Evolutionary conservation across 169 alveolate genomes (phyloP).

Genomic region (Prorocentrum cordatum): DNA sequence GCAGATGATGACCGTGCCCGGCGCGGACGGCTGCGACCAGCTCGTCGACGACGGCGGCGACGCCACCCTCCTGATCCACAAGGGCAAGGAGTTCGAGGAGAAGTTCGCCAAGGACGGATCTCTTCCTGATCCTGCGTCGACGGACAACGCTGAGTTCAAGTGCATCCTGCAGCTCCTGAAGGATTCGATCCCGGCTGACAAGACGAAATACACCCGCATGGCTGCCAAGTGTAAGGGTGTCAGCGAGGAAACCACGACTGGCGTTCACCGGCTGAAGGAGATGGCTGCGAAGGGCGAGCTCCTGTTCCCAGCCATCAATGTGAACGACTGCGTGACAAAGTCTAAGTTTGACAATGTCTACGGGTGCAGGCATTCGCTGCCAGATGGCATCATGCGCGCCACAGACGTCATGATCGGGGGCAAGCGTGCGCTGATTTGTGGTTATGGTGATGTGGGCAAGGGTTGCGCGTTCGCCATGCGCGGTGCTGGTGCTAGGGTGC

Average conservation of each 20-base stretch:
- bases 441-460: conserved; percentile 98
- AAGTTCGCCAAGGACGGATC: conserved; percentile 51
- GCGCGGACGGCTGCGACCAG: conserved; percentile 91
- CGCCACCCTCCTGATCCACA: conserved; percentile 89
- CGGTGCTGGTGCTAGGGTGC: conserved; percentile 95
- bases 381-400: conserved; percentile 95
- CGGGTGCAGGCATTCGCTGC: conserved; percentile 97
- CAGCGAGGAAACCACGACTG: conserved; percentile 98
- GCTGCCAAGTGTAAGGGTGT: conserved; percentile 88
- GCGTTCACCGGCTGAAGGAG: conserved; percentile 89
- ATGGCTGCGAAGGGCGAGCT: conserved; percentile 84
- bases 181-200: conserved; percentile 81
- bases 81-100: conserved; percentile 77
- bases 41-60: conserved; percentile 98
- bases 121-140: conserved; percentile 72
- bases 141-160: conserved; percentile 71
- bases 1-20: conserved; percentile 91
- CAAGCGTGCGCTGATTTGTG: conserved; percentile 91
- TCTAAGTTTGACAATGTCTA: conserved; percentile 95
- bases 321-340: conserved; percentile 87
- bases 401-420: conserved; percentile 98
- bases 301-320: conserved; percentile 89
- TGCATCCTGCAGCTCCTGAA: conserved; percentile 78
- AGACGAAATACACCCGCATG: conserved; percentile 86
- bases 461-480: conserved; percentile 96